Conservation (phyloP, 225 moss, liverwort and hornwort genomes). For the Marchantia paleacea region DNA sequence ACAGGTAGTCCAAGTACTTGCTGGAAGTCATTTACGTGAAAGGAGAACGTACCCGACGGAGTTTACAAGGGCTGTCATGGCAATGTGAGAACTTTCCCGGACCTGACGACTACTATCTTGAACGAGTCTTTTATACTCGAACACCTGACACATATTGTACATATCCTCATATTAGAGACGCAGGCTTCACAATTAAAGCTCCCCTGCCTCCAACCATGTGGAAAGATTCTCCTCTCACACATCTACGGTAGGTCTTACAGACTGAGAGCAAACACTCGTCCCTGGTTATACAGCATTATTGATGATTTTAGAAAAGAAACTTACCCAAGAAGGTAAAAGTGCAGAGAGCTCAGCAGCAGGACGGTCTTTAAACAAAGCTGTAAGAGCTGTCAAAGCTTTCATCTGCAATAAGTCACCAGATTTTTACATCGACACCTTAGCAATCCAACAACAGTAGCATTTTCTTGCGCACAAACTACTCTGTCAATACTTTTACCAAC, state of each 20-base stretch:
- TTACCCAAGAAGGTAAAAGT: slow-evolving; percentile 77
- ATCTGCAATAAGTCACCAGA: slow-evolving; percentile 52
- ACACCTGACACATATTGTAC: slow-evolving; percentile 47
- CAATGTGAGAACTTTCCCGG: slow-evolving; percentile 76
- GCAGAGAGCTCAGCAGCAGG: slow-evolving; percentile 59
- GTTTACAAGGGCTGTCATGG: slow-evolving; percentile 76
- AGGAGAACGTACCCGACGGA: slow-evolving; percentile 67
- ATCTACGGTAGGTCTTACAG: too few relatives aligned
- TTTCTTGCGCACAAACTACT: not conserved
- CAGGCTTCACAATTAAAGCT: not conserved
- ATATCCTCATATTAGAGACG: not conserved
- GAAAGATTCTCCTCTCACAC: not conserved
- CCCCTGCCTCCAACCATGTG: not conserved
- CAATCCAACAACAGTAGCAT: not conserved
- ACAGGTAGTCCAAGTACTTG: not conserved
- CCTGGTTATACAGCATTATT: not conserved
- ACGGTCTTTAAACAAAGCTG: slow-evolving; percentile 72
- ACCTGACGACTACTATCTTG: slow-evolving; percentile 89
- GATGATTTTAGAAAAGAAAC: not conserved
- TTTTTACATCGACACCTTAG: not conserved
- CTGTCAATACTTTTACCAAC: not conserved
- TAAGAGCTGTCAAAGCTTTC: slow-evolving; percentile 78
- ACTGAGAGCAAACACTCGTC: not conserved
- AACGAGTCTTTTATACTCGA: slow-evolving; percentile 86
- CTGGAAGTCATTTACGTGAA: not conserved